Evolutionary conservation across 148 eudicot genomes (phyloP).

Genomic region (Diospyros kaki): DNA sequence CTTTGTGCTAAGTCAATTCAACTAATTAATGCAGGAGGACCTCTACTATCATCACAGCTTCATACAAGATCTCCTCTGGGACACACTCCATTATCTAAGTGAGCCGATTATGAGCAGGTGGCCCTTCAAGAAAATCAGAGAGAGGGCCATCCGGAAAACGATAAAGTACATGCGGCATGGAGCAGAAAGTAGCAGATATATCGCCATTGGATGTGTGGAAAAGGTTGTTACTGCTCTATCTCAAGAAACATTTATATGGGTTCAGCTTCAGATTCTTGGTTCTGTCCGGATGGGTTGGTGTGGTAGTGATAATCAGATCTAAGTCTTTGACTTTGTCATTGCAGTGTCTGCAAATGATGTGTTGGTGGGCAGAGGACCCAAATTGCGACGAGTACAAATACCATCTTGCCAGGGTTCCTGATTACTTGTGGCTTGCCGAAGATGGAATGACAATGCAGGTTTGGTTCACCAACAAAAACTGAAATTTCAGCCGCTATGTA

Average conservation of each 20-base stretch:
- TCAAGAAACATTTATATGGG: too few relatives aligned
- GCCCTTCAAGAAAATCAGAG: slow-evolving; percentile 31
- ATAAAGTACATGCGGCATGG: slow-evolving; percentile 30
- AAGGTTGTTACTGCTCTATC: slow-evolving; percentile 4
- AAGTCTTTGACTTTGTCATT: too few relatives aligned
- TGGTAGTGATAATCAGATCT: too few relatives aligned
- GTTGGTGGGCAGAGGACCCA: slow-evolving; percentile 49
- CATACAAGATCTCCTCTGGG: slow-evolving; percentile 32
- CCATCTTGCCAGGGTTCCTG: slow-evolving; percentile 46
- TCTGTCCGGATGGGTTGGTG: too few relatives aligned
- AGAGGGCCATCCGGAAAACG: slow-evolving; percentile 21
- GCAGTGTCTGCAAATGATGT: slow-evolving; percentile 56
- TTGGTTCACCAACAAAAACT: background rate
- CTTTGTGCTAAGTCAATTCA: too few relatives aligned
- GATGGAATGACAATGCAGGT: slow-evolving; percentile 53
- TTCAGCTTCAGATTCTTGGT: too few relatives aligned
- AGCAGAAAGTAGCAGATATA: slow-evolving; percentile 27
- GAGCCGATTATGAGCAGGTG: slow-evolving; percentile 27
- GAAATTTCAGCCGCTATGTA: too few relatives aligned
- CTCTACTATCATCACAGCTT: slow-evolving; percentile 25
- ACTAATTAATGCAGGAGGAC: slow-evolving; percentile 25
- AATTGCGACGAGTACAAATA: slow-evolving; percentile 41
- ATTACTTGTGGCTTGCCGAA: slow-evolving; percentile 44
- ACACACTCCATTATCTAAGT: slow-evolving; percentile 22
- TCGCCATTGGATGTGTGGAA: slow-evolving; percentile 25